Percentiles rank a stretch among this genome's conserved stretches.
Conservation (phyloP, 139 green algal genomes). For the Raphidocelis subcapitata region DNA sequence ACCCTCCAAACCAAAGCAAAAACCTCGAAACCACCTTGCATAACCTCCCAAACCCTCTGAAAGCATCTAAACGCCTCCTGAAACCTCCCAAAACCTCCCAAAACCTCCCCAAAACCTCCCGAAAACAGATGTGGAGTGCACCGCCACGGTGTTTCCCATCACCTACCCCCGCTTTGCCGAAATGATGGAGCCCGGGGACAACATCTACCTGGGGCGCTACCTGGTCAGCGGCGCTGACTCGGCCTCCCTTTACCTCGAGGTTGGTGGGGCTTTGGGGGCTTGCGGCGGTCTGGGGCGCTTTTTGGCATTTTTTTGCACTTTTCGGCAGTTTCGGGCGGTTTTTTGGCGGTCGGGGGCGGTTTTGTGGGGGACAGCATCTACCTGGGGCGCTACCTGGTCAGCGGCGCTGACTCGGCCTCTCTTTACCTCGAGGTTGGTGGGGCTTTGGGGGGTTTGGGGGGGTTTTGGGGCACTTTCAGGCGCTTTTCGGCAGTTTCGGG, state of each 20-base stretch:
- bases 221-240: slow-evolving; percentile 85
- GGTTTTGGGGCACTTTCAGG: too few species aligned
- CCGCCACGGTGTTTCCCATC: slow-evolving; percentile 64
- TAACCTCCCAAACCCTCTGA: too few species aligned
- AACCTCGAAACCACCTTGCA: background rate
- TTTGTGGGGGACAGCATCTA: slow-evolving; percentile 91
- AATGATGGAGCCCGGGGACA: slow-evolving; percentile 74
- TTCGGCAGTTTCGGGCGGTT: too few species aligned
- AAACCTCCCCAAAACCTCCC: too few species aligned
- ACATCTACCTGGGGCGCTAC: slow-evolving; percentile 89
- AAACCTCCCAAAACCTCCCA: too few species aligned
- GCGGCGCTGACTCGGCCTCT: slow-evolving; percentile 77
- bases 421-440: slow-evolving; percentile 76
- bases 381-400: slow-evolving; percentile 90
- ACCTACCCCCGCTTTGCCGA: slow-evolving; percentile 77
- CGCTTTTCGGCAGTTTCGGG: too few species aligned
- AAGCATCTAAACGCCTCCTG: too few species aligned
- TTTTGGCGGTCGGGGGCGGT: too few species aligned
- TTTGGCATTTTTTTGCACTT: too few species aligned
- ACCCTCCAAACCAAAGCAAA: background rate
- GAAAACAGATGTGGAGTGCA: slow-evolving; percentile 40
- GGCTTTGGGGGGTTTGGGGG: too few species aligned
- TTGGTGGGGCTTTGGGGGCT: too few species aligned
- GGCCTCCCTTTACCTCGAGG: slow-evolving; percentile 79
- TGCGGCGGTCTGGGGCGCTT: too few species aligned